Evolutionary conservation across 805 yeast species (phyloP).

Genomic region (Dipodascus albidus): DNA sequence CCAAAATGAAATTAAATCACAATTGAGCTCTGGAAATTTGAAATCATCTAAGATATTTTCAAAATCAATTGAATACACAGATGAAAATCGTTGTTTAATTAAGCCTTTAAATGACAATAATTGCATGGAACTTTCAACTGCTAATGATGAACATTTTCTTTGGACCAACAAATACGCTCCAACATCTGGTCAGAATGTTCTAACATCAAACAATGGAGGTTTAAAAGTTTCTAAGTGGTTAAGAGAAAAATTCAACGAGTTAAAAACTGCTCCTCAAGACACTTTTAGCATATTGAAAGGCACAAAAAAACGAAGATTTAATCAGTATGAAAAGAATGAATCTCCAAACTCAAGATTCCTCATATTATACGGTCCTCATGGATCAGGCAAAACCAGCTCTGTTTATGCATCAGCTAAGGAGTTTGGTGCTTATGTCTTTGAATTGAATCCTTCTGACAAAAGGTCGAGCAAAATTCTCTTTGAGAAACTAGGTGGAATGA

Average conservation of each 20-base stretch:
- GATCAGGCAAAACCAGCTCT: constrained; percentile 70
- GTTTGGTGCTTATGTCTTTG: constrained; percentile 63
- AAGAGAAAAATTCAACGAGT: background rate
- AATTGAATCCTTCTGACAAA: constrained; percentile 62
- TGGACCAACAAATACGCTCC: constrained; percentile 1
- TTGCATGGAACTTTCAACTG: no score
- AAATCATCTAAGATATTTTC: no score
- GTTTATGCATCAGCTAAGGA: constrained; percentile 56
- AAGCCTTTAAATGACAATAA: no score
- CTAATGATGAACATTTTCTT: background rate
- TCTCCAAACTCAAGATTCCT: constrained; percentile 30
- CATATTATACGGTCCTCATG: constrained; percentile 47
- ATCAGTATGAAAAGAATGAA: constrained; percentile 41
- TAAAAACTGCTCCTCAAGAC: background rate
- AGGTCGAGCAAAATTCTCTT: constrained; percentile 63
- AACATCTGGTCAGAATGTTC: background rate
- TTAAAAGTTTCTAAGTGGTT: background rate
- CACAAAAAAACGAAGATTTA: background rate
- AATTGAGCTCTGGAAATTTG: no score
- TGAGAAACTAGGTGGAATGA: constrained; percentile 57
- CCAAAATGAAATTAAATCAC: no score
- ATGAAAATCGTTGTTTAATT: no score
- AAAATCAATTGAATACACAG: no score
- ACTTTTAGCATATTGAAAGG: background rate
- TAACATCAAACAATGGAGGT: background rate